Evolutionary conservation across 192 early-diverging fungal species (phyloP).

Genomic region (Umbelopsis isabellina): DNA sequence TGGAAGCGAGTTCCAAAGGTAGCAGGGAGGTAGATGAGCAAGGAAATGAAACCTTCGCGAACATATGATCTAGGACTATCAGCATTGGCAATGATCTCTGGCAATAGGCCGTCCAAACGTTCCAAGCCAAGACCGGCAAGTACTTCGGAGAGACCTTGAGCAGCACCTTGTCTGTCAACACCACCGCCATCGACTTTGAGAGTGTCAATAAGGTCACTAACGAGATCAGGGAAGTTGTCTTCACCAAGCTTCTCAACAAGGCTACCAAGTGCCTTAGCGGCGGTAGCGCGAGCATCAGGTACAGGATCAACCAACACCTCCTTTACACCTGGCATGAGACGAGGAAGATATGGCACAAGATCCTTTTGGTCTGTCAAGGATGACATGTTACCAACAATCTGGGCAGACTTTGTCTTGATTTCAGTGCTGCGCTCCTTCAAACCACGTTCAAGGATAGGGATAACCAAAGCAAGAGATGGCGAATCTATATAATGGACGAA

Average conservation of each 20-base stretch:
- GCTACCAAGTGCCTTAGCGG: constrained; percentile 91
- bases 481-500: constrained; percentile 99
- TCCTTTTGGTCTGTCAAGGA: constrained; percentile 91
- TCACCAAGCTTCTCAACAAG: constrained; percentile 94
- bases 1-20: constrained; percentile 94
- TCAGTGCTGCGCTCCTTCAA: constrained; percentile 86
- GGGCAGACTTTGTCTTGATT: constrained; percentile 93
- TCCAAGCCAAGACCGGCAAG: constrained; percentile 86
- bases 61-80: constrained; percentile 73
- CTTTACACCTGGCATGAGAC: constrained; percentile 86
- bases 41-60: constrained; percentile 95
- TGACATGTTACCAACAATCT: constrained; percentile 99
- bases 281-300: constrained; percentile 91
- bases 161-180: constrained; percentile 95
- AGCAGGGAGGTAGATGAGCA: constrained; percentile 94
- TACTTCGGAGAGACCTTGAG: constrained; percentile 95
- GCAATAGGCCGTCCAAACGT: constrained; percentile 85
- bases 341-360: constrained; percentile 84
- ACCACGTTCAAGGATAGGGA: constrained; percentile 94
- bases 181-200: constrained; percentile 89
- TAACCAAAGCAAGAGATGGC: constrained; percentile 91
- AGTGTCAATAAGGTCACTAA: constrained; percentile 82
- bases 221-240: constrained; percentile 88
- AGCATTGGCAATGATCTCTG: constrained; percentile 85
- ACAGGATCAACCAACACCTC: constrained; percentile 94